phyloP scores from a whole-genome alignment of 257 asterid species.

The Forsythia viridissima region DNA sequence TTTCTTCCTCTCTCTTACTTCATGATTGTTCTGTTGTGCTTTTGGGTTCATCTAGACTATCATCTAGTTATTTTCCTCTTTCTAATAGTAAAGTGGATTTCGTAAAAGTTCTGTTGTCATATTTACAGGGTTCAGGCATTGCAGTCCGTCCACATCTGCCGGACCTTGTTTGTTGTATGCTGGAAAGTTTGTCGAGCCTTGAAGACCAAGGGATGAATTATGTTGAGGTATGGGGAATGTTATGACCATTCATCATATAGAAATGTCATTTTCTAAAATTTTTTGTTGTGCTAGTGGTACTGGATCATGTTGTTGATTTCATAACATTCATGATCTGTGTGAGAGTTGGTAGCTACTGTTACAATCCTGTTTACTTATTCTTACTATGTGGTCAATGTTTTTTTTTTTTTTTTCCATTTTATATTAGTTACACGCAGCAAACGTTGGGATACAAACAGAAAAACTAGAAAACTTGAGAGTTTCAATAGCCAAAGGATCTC shows the following conservation, averaged over 20 bases:
- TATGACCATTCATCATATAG: constrained; percentile 11
- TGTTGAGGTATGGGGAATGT: constrained; percentile 69
- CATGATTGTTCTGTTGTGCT: not conserved
- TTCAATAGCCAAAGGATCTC: constrained; percentile 92
- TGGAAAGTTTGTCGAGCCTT: constrained; percentile 97
- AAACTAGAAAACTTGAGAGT: constrained; percentile 89
- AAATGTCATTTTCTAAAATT: not conserved
- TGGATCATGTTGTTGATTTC: constrained; percentile 10
- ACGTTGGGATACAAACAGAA: constrained; percentile 90
- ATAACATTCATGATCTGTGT: constrained; percentile 16
- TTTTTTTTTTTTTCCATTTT: constrained; percentile 11
- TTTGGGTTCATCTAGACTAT: not conserved
- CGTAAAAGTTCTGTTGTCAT: constrained; percentile 1
- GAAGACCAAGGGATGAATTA: constrained; percentile 98
- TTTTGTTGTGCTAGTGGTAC: constrained; percentile 2
- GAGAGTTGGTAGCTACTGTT: constrained; percentile 16
- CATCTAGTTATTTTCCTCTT: constrained; percentile 6
- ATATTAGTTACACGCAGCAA: constrained; percentile 86
- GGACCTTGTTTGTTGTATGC: constrained; percentile 97
- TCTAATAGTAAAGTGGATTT: constrained; percentile 16
- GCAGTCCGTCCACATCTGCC: constrained; percentile 88
- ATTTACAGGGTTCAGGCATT: constrained; percentile 83
- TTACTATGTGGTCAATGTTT: constrained; percentile 14
- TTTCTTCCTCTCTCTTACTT: not conserved
- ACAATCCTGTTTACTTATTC: constrained; percentile 16